Base-by-base conservation (phyloP, 129 eudicot species). In the Escallonia herrerae region DNA sequence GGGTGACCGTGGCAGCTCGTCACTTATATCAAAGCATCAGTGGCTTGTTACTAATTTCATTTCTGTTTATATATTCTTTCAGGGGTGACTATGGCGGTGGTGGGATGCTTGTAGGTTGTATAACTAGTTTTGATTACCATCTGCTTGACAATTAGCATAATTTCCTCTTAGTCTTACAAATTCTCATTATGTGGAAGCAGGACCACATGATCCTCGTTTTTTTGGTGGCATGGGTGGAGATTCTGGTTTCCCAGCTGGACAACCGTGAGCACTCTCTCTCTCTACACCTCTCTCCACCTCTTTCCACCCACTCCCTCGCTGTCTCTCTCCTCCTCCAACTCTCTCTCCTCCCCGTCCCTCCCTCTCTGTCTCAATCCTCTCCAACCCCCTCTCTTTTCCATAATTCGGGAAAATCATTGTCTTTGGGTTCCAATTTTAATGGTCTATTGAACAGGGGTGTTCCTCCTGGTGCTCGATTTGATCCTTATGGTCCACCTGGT, bases 401-500 rank as follows among this genome's bases (percentile, higher is more conserved):
- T 22, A 22, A 22, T 22, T 22, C 33, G 33, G 1, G 33, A 22
- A 22, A 22, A 39, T n/a, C 43, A 38, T 64, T 68, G 0, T 40
- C 57, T 54, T 46, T 65, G 55, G 7, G 22, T 39, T n/a, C 45
- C 15, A 58, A 63, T 45, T 37, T 42, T 11, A 54, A 40, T 64
- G 66, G 41, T 72, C 37, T 68, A 55, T 43, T 71, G 61, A 49
- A 79, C 84, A 85, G 97, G 63, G 86, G 83, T 72, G 84, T 87
- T 56, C 97, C 96, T 51, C 98, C 96, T 38, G 96, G 98, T 68
- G 98, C 96, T 47, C 96, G 95, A 47, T 93, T 85, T 72, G 98
- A 93, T 69, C 96, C 98, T 3, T 85, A 66, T 66, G 96, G 96
- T 37, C 96, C 98, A 4, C 98, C 96, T 4, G 84, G 72, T 67